Conservation (phyloP, 306 rosid species). For the Medicago lupulina region DNA sequence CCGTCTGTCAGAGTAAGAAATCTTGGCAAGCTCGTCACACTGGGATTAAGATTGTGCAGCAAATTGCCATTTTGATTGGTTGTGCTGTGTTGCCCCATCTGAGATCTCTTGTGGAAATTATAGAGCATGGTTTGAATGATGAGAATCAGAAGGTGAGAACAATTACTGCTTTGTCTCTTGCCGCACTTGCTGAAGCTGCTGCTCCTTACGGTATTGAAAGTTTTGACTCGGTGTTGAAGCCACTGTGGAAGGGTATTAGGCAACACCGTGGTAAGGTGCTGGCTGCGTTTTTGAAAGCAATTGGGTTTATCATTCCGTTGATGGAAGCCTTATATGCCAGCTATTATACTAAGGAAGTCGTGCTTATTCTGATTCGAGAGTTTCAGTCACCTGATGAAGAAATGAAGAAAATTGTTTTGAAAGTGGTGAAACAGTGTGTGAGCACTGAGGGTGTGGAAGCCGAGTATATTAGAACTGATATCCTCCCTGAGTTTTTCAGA, state of each 20-base stretch:
- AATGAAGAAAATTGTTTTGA: conserved; percentile 95
- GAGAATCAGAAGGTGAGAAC: conserved; percentile 98
- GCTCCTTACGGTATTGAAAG: conserved; percentile 98
- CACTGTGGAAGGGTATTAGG: conserved; percentile 95
- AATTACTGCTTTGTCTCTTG: conserved; percentile 89
- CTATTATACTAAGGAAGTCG: conserved; percentile 92
- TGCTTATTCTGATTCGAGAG: conserved; percentile 88
- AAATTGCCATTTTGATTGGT: conserved; percentile 96
- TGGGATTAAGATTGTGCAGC: conserved; percentile 96
- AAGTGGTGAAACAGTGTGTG: conserved; percentile 97
- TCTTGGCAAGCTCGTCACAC: conserved; percentile 98
- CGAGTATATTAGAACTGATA: conserved; percentile 60
- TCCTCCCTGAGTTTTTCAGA: conserved; percentile 82
- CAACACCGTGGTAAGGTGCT: conserved; percentile 95
- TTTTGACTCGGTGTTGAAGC: conserved; percentile 93
- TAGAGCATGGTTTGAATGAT: conserved; percentile 88
- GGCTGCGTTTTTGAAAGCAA: conserved; percentile 95
- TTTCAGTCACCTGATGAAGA: conserved; percentile 99
- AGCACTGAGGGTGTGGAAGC: conserved; percentile 97
- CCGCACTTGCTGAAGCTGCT: conserved; percentile 97
- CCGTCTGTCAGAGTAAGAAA: conserved; percentile 97
- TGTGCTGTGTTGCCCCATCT: conserved; percentile 92
- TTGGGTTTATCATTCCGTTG: conserved; percentile 90
- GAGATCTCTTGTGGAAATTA: conserved; percentile 89
- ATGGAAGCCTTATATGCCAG: conserved; percentile 96